Base-by-base conservation (phyloP, 1,284 basidiomycete genomes). In the Cryptococcus sp. region DNA sequence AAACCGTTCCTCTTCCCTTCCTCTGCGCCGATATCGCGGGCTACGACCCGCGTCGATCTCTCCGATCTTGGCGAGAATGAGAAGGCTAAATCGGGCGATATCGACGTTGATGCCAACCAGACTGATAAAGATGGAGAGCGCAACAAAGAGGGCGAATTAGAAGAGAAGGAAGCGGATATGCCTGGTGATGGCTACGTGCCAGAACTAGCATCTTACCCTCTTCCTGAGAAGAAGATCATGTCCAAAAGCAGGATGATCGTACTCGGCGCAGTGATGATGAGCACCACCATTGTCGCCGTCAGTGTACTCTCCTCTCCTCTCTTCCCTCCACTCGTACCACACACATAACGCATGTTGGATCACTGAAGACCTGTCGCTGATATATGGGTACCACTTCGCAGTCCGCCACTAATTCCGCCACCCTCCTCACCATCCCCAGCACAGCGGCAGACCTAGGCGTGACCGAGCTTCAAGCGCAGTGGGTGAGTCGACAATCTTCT, bases 401-500 rank as follows among this genome's bases (percentile, higher is more conserved):
- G 64, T 54, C 64, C 25, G 61, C 64, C 22, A 61, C 61, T 13
- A 51, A 7, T 23, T 40, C 53, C 11, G 47, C 54, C 35, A 53
- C 59, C 3, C 27, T 64, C 10, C 38, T 66, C 16, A 73, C 73
- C 3, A 67, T 80, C 22, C 78, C 78, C 1, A 65, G 73, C 4
- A 75, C 78, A 16, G 75, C 74, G n/a, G 43, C 49, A 10, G 68
- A 75, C 43, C 61, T 78, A 6, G 64, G 63, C 2, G 60, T 77
- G 38, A 56, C 63, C 20, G 61, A 68, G 11, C 60, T 71, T 17
- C 60, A 71, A 45, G 66, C 77, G 16, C 73, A 75, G 50, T 80
- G 79, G 79, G 74, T 76, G 3, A 17, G 46, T 54, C n/a, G 15
- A 13, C 19, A 27, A 35, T 35, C 13, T 38, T 16, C 25, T n/a